Evolutionary conservation across 352 stramenopile genomes (phyloP), one percentile per base, ranked within the genome.

Genomic region (Phytophthora lateralis): DNA sequence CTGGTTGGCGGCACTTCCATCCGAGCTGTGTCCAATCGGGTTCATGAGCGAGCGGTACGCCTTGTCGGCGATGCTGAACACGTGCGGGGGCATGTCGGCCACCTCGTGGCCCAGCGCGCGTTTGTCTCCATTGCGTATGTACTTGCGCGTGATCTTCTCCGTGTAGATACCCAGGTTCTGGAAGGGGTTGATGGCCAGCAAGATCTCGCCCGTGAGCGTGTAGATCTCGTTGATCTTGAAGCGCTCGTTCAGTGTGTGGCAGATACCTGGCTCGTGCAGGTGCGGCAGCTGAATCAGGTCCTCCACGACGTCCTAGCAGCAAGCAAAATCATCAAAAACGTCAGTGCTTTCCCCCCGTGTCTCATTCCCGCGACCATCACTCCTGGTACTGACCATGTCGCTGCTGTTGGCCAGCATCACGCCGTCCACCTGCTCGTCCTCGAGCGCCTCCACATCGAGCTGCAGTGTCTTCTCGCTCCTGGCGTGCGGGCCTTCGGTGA

Each of bases 141-240:
- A 93, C 66, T 93, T 95, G 72, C 85, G 84, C 59, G 83, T 90
- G 63, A 92, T 88, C 73, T 93, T 93, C 66, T 91, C 84, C 35
- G 84, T 85, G 67, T 93, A 95, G 34, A 93, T 92, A 44, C 87
- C 82, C 34, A 94, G 75, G 70, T 83, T 89, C 75, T 94, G 84
- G 68, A 95, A 94, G n/a, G 86, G 86, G 55, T 95, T 95, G 58
- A 94, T 91, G n/a, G 87, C 84, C 49, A 95, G 55, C 65, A 94
- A 63, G 50, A 95, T 93, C 55, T 94, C 84, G 45, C 79, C 76
- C 53, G 84, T 95, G 29, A 93, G 75, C 24, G 95, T 98, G 76
- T 98, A 98, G 59, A 98, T 98, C 63, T 98, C 79, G 65, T 97
- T 95, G 52, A 92, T 82, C 63, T 90, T 87, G 69, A 98, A 98